Conservation (phyloP, 306 rosid species). For the Fagus crenata region DNA sequence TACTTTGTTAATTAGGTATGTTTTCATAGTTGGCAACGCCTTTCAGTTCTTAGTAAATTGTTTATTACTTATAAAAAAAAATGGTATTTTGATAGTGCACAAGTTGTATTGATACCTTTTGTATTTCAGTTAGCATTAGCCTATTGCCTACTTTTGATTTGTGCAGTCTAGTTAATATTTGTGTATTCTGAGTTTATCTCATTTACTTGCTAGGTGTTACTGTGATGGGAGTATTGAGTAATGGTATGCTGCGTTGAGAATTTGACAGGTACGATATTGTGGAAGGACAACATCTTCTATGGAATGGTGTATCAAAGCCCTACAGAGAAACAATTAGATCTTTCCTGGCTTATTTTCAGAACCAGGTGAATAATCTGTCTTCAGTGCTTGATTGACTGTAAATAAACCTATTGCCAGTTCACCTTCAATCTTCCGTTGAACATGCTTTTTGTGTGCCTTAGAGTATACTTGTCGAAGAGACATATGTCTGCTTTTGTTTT, state of each 20-base stretch:
- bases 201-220: conserved; percentile 32
- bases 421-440: conserved; percentile 6
- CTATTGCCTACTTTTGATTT: background rate
- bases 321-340: conserved; percentile 95
- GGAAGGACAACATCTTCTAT: conserved; percentile 80
- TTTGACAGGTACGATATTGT: conserved; percentile 77
- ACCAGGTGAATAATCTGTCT: conserved; percentile 56
- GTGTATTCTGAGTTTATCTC: conserved; percentile 6
- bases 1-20: background rate
- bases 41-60: background rate
- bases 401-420: conserved; percentile 1
- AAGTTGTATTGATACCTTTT: background rate
- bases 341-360: conserved; percentile 87
- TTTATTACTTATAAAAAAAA: background rate
- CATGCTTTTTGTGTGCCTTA: too few species aligned
- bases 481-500: background rate
- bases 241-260: conserved; percentile 30
- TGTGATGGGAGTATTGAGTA: conserved; percentile 24
- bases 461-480: background rate
- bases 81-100: background rate
- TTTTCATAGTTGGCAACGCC: background rate
- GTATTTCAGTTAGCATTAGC: background rate
- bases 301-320: conserved; percentile 86
- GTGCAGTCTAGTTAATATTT: background rate
- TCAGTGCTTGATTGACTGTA: background rate